These are phyloP conservation scores for Biscogniauxia mediterranea DNA, from an alignment of 2,329 filamentous ascomycete species.

Conservation along the genomic window DNA sequence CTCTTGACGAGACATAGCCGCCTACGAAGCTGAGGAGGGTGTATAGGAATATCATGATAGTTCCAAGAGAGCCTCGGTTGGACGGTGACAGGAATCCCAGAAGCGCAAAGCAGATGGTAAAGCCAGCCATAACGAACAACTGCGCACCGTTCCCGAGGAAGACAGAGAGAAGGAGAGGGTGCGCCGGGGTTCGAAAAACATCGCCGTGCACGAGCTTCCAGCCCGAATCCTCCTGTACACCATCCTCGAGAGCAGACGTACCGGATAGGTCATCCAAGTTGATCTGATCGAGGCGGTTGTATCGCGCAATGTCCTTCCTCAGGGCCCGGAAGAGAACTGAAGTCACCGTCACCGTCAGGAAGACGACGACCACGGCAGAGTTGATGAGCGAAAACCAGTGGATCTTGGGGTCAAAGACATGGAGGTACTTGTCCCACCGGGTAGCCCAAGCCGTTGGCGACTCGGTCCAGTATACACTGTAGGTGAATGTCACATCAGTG, in stretches of 20 bases:
- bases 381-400: slow-evolving; percentile 99
- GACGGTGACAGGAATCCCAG: slow-evolving; percentile 94
- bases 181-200: slow-evolving; percentile 85
- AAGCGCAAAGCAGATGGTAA: slow-evolving; percentile 90
- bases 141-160: slow-evolving; percentile 92
- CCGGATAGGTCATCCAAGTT: slow-evolving; percentile 85
- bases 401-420: slow-evolving; percentile 96
- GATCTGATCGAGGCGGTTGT: slow-evolving; percentile 91
- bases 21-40: slow-evolving; percentile 90
- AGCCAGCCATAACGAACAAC: slow-evolving; percentile 94
- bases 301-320: slow-evolving; percentile 92
- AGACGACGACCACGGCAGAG: slow-evolving; percentile 90
- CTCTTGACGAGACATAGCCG: slow-evolving; percentile 81
- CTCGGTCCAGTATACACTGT: slow-evolving; percentile 85
- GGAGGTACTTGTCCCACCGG: slow-evolving; percentile 97
- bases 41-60: slow-evolving; percentile 90
- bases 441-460: slow-evolving; percentile 91
- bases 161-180: slow-evolving; percentile 80
- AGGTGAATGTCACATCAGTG: slow-evolving; percentile 79
- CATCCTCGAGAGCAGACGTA: slow-evolving; percentile 78
- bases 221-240: slow-evolving; percentile 94
- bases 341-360: slow-evolving; percentile 85
- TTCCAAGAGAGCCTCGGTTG: slow-evolving; percentile 90
- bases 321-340: slow-evolving; percentile 88
- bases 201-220: slow-evolving; percentile 99